phyloP scores from a whole-genome alignment of 495 filamentous ascomycete genomes.

The Neurospora hispaniola region DNA sequence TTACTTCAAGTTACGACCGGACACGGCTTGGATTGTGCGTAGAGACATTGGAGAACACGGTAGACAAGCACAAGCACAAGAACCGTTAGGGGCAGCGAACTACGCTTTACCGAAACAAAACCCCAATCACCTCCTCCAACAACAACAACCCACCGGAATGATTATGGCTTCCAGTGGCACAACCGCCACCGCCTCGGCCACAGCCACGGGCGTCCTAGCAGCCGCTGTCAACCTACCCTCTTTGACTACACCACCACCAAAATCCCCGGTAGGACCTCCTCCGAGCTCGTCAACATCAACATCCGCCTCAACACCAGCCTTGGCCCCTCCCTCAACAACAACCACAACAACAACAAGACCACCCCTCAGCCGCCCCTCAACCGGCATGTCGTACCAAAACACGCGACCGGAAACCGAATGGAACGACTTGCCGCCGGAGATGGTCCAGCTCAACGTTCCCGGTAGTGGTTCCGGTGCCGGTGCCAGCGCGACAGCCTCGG shows the following conservation, averaged over 20 bases:
- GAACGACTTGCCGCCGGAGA: constrained; percentile 46
- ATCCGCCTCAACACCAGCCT: not conserved
- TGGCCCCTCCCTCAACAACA: not conserved
- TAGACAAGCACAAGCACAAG: not conserved
- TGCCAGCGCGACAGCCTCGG: not conserved
- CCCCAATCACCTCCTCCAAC: not conserved
- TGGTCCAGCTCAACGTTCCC: constrained; percentile 19
- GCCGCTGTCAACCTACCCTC: constrained; percentile 5
- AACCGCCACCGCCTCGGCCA: not conserved
- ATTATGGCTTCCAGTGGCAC: not conserved
- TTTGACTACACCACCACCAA: not conserved
- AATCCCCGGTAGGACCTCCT: not conserved
- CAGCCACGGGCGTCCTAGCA: not conserved
- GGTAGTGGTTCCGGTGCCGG: constrained; percentile 2
- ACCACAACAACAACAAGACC: not conserved
- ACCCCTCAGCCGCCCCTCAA: constrained; percentile 7
- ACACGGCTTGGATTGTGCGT: constrained; percentile 66
- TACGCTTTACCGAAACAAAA: not conserved
- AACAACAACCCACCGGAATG: not conserved
- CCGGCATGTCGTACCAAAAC: constrained; percentile 39
- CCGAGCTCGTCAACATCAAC: not conserved
- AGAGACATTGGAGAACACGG: constrained; percentile 18
- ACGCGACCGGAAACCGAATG: constrained; percentile 42
- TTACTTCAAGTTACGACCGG: constrained; percentile 74
- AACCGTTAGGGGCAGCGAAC: not conserved